Evolutionary conservation across 1,284 basidiomycete genomes (phyloP).

Genomic region (Cutaneotrichosporon sp.): DNA sequence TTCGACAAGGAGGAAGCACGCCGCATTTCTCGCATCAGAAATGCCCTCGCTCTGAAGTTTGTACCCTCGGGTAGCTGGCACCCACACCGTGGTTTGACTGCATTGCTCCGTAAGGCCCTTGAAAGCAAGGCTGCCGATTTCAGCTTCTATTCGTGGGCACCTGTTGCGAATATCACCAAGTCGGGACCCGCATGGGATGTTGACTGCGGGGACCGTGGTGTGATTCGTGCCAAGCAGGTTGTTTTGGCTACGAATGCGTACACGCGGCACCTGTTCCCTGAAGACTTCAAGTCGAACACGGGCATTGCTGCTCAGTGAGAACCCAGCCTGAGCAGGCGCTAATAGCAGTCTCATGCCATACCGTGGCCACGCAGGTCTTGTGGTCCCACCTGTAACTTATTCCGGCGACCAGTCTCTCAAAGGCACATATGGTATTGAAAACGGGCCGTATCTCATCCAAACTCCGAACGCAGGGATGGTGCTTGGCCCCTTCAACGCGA

Average conservation of each 20-base stretch:
- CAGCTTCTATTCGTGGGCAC: constrained; percentile 14
- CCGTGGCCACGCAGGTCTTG: constrained; percentile 25
- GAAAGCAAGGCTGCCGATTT: neutral
- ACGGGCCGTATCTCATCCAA: constrained; percentile 28
- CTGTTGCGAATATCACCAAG: neutral
- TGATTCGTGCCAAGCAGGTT: constrained; percentile 25
- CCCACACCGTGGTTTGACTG: constrained; percentile 15
- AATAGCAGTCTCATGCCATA: constrained; percentile 21
- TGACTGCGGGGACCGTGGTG: constrained; percentile 22
- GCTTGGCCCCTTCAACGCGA: constrained; percentile 16
- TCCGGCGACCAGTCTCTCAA: constrained; percentile 14
- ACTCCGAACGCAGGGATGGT: constrained; percentile 26
- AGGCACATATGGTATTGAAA: constrained; percentile 22
- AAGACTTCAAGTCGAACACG: constrained; percentile 1
- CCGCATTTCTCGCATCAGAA: neutral
- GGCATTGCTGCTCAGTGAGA: neutral
- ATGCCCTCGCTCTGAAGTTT: neutral
- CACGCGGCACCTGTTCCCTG: constrained; percentile 30
- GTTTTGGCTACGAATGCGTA: constrained; percentile 37
- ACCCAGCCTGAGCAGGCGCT: neutral
- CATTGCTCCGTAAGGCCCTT: constrained; percentile 8
- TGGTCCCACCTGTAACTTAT: constrained; percentile 24
- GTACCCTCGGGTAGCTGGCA: constrained; percentile 12
- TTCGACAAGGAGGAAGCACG: neutral
- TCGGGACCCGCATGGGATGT: constrained; percentile 3